Evolutionary conservation across 169 alveolate genomes (phyloP), one percentile per base, ranked within the genome.

Genomic region (Eimeria tenella): DNA sequence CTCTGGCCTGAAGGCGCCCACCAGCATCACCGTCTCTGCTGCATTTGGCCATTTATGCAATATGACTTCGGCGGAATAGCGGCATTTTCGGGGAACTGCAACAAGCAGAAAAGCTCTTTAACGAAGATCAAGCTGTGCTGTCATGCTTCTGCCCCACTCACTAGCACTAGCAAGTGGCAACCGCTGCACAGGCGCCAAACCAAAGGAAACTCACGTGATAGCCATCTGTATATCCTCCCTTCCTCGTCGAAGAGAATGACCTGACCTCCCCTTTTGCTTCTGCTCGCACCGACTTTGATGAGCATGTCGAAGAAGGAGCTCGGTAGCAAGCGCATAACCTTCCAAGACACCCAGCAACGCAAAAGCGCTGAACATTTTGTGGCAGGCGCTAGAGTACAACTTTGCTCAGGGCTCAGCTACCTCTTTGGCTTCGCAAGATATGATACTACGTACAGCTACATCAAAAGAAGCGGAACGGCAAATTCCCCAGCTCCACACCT

Each of bases 1-100:
- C 86, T 75, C 86, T 4, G 86, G 86, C 49, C 65, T 49, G 63
- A 75, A 75, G 63, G 86, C 86, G 49, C 86, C 86, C 15, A 75
- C 63, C 17, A 75, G 23, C 86, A 75, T 75, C 63, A 75, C 86
- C 42, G 63, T 21, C 86, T 75, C 86, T 25, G 55, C 13, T 4
- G 86, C 5, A 0, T 31, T 31, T 19, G 86, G 86, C 86, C 86
- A 75, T 19, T 50, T 5, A 17, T 75, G 86, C 60, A 75, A n/a
- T 19, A 49, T 49, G 17, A 50, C 86, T 52, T 75, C 86, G 4
- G 86, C 15, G 17, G 86, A 75, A 49, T 15, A 75, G 0, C 63
- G 86, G 86, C 86, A 75, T 50, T 75, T 75, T 5, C 63, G 42
- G 31, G 86, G 86, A 7, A 75, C 86, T 75, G 86, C 60, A 75